Percentiles rank a stretch among this genome's conserved stretches.
These are phyloP conservation scores for Syzygium aromaticum DNA, from an alignment of 345 rosid species.

Conservation along the genomic window DNA sequence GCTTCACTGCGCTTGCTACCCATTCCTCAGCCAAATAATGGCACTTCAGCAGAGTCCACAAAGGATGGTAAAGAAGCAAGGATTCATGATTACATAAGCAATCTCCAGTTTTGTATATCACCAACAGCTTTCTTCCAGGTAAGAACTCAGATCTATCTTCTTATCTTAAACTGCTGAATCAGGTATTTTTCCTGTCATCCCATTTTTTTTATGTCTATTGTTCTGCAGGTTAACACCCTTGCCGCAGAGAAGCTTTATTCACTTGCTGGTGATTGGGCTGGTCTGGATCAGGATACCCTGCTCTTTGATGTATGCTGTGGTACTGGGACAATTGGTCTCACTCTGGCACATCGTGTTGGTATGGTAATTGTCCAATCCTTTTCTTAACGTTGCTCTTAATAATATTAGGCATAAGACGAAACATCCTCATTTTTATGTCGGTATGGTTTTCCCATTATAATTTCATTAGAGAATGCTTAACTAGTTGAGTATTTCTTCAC, in stretches of 20 bases:
- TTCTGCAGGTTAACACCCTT: constrained; percentile 73
- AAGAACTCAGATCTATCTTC: constrained; percentile 1
- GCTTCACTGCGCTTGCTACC: constrained; percentile 51
- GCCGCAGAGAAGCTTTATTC: constrained; percentile 96
- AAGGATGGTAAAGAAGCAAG: constrained; percentile 48
- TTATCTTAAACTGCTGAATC: neutral
- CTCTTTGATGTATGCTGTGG: constrained; percentile 95
- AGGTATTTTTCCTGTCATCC: neutral
- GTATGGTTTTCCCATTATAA: neutral
- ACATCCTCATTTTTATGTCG: neutral
- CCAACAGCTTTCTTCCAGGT: constrained; percentile 98
- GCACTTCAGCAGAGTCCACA: constrained; percentile 11
- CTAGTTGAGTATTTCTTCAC: neutral
- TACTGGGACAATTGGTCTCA: constrained; percentile 93
- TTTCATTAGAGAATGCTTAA: neutral
- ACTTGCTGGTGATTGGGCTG: constrained; percentile 98
- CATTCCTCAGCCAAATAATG: constrained; percentile 31
- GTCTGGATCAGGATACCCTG: constrained; percentile 72
- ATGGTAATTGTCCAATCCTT: constrained; percentile 52
- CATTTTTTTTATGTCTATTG: neutral
- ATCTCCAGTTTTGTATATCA: constrained; percentile 75
- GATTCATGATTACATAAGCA: constrained; percentile 73
- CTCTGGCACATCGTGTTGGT: constrained; percentile 86
- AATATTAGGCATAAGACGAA: neutral
- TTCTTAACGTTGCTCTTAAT: neutral